Evolutionary conservation across 1,139 yeast species (phyloP), one percentile per base, ranked within the genome.

Genomic region (Taphrina pruni): DNA sequence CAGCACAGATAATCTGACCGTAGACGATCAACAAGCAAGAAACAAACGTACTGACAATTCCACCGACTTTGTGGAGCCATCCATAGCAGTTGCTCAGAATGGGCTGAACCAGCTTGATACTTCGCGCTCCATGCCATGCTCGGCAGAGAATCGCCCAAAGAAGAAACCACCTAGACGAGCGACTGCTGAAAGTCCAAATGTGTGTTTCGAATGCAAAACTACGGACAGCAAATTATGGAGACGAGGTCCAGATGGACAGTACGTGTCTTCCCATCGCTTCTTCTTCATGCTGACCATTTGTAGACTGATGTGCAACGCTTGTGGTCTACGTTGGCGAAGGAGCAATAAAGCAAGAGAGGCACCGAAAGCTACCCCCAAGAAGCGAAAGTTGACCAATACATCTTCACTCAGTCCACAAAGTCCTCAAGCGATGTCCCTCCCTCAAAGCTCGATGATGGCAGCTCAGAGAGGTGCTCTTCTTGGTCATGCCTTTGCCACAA

Each of bases 191-290:
- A 58, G 62, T 58, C 62, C 62, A n/a, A 58, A 58, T 45, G 54
- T 58, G 41, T 58, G 62, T 17, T 58, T 26, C 46, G 62, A 58
- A 39, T 58, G 62, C 43, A 58, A 58, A 43, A 58, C 62, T n/a
- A 58, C 62, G 9, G 62, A 58, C 54, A 58, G 62, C 54, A 58
- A 58, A 39, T 35, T 58, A 17, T 58, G 62, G 62, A 26, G 62
- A 32, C 62, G 62, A 14, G 62, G 62, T 21, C 62, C 62, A 8
- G 62, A 58, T 58, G 62, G 62, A 58, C 38, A 58, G 62, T 58
- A 32, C 43, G 62, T 41, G 21, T 21, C 9, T 21, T 21, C 35
- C 11, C 36, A 6, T 50, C 9, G n/a, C 36, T 8, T 26, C 32
- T 26, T 26, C 32, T 6, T 21, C 54, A n/a, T 21, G 7, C 54